Base-by-base conservation (phyloP, 768 basidiomycete genomes). In the Suillus alpinus region DNA sequence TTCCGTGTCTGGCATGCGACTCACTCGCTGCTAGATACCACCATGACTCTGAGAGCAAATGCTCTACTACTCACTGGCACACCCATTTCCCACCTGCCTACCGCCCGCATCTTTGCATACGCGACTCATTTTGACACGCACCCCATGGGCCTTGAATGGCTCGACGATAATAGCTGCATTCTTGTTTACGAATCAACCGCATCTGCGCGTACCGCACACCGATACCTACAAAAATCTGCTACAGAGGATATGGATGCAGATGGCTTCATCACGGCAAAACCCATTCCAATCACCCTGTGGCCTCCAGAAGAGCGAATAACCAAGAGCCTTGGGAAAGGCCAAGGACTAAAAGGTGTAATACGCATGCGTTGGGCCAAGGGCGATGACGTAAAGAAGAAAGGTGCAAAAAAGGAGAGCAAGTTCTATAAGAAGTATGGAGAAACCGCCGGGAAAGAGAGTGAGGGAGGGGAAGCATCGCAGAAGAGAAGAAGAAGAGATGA, bases 141-240 rank as follows among this genome's bases (percentile, higher is more conserved):
- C 20, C 92, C 92, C 0, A 80, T 91, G 63, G 92, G 82, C 8
- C 76, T 94, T 8, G 92, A 94, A 75, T 94, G 92, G 92, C 81
- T 94, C 20, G 86, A 92, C 71, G 92, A 94, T 74, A 87, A 78
- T 26, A 92, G 89, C 29, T 93, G 91, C 66, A 81, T 94, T 4
- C 77, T 94, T 56, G 88, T 94, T 46, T 94, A 92, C 69, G 74
- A 81, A 34, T 80, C 83, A 41, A 83, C 80, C 56, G 62, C 75
- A 40, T 72, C 78, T 13, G 91, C 91, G 13, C 80, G 81, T 29
- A 65, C 74, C 1, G 87, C 83, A 2, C 80, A 81, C 64, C 73
- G 76, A 12, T 68, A 67, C 23, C 78, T 92, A 18, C 80, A 80
- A 65, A 87, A 86, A 70, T 74, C 79, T 16, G 63, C 73, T 9